Base-by-base conservation (phyloP, 352 stramenopile species). In the Phytophthora sansomeana region DNA sequence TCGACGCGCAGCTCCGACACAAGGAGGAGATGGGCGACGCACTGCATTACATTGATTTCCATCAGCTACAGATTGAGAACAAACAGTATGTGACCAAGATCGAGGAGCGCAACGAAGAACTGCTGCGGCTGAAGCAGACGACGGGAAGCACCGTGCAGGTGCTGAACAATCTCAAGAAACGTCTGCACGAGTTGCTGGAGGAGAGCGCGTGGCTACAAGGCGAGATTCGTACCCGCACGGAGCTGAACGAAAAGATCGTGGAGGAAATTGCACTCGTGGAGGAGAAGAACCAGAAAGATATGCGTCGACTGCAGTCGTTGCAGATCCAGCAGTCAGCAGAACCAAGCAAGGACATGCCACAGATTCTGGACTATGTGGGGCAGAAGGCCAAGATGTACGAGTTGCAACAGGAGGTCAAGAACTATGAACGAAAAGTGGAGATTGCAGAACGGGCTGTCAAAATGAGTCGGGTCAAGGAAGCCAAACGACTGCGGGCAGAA, bases 11-110 rank as follows among this genome's bases (percentile, higher is more conserved):
- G 72, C 76, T 98, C 13, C 83, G 87, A 36, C 91, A 98, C 73
- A 98, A 98, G 64, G 93, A 98, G 74, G 95, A 98, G 42, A 97
- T 98, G 89, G 93, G 95, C 17, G 95, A 98, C 56, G 91, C 92
- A 8, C 79, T 98, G 6, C 94, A 98, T 65, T 98, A 98, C 76
- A 98, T 98, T 43, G 95, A 98, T 50, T 98, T 98, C 51, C 95
- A 98, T 69, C 90, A 97, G 58, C 79, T 98, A 10, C 95, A 98
- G 77, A 98, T 98, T 49, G 95, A 98, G 72, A 98, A 98, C 83
- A 98, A 98, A 57, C 94, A 98, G 75, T 98, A 98, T 77, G 81
- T 98, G 7, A 81, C 85, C 50, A 98, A 96, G 67, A 98, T 98
- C 60, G 95, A 98, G 67, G 95, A 98, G 77, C 80, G 92, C 30